These are phyloP conservation scores for Suillus paluster DNA, from an alignment of 768 basidiomycete species.

Conservation along the genomic window DNA sequence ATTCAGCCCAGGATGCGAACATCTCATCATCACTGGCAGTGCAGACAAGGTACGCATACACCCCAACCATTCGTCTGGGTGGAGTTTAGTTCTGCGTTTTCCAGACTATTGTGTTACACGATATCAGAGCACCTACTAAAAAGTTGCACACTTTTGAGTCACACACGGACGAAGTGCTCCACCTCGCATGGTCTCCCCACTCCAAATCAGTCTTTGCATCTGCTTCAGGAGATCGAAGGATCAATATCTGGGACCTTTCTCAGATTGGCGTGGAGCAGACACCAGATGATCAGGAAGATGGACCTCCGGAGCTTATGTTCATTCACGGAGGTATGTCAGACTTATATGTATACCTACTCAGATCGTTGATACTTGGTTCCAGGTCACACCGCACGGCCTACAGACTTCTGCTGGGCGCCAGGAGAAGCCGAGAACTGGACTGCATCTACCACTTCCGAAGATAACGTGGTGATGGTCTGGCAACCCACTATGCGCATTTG, in stretches of 20 bases:
- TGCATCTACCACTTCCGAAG: constrained; percentile 86
- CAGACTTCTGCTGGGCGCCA: constrained; percentile 97
- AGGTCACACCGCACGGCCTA: constrained; percentile 89
- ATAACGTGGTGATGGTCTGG: constrained; percentile 98
- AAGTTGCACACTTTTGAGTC: constrained; percentile 90
- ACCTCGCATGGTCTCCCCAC: constrained; percentile 95
- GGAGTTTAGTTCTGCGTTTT: background rate
- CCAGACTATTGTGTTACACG: constrained; percentile 88
- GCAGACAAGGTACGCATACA: constrained; percentile 78
- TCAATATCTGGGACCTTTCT: constrained; percentile 94
- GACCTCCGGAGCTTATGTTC: constrained; percentile 95
- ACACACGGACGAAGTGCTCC: constrained; percentile 94
- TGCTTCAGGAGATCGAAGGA: constrained; percentile 88
- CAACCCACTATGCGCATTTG: constrained; percentile 94
- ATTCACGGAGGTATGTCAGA: constrained; percentile 82
- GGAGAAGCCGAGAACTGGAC: constrained; percentile 84
- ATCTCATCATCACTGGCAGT: constrained; percentile 88
- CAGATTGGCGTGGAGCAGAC: constrained; percentile 95
- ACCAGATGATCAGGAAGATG: constrained; percentile 98
- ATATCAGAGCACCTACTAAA: constrained; percentile 73
- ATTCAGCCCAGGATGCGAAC: constrained; percentile 82
- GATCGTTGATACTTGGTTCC: constrained; percentile 12
- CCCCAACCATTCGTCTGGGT: background rate
- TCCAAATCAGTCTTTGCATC: constrained; percentile 92
- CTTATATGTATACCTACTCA: constrained; percentile 5